Evolutionary conservation across 768 basidiomycete species (phyloP), one percentile per base, ranked within the genome.

Genomic region (Crassisporium funariophilum): DNA sequence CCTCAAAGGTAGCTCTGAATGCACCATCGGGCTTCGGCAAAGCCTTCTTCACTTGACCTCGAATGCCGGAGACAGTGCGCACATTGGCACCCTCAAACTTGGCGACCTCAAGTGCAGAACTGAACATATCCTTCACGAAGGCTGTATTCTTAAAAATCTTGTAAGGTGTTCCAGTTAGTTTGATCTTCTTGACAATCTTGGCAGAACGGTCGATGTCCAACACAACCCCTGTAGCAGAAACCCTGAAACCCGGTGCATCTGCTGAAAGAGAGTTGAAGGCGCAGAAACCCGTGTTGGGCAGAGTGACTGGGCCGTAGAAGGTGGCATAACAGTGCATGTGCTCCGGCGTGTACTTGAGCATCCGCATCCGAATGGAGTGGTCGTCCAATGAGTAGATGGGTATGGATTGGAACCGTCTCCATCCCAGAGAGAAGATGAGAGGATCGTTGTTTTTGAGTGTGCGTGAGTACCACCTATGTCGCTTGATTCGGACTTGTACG

Each of bases 91-190:
- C 97, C 66, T 99, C 97, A 57, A 99, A 98, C 67, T 97, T 98
- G 46, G 94, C 94, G 10, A 98, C 94, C 67, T 99, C 97, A 23
- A 98, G 77, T 23, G 92, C 86, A 47, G 82, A 84, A 44, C 70
- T 85, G 73, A 99, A 99, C 97, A 99, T 99, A 60, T 97, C 92
- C 74, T 87, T 92, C 56, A 99, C 73, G 67, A 98, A 99, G 2
- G 93, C 97, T 10, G 97, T 99, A 68, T 99, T 99, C 73, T 98
- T 98, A 79, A 88, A 99, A 50, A 98, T 93, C 77, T 98, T 98
- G 73, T 86, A 92, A 19, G 95, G 97, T 23, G 84, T 79, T 22
- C 97, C 97, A 1, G 93, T 98, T 49, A 99, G 72, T 75, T 98
- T 99, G 55, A 99, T 68, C 71, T 98, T 99, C 77, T 99, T 99